phyloP scores from a whole-genome alignment of 2,329 filamentous ascomycete genomes.

The Phyllosticta paracitricarpa region DNA sequence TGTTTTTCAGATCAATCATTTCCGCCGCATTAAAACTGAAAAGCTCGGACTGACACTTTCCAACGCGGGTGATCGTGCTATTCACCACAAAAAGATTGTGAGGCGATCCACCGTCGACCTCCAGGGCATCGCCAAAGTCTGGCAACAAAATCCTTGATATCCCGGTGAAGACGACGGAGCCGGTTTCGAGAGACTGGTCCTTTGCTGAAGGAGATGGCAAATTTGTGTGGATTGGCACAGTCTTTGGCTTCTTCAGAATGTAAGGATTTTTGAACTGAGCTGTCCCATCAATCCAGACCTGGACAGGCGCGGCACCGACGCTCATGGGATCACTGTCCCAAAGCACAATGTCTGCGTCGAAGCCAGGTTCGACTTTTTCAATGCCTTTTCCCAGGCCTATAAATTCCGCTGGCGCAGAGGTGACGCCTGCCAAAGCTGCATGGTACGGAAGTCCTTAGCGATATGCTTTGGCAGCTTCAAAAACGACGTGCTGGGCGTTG shows the following conservation, averaged over 20 bases:
- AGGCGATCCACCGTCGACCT: neutral
- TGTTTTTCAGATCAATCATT: constrained; percentile 40
- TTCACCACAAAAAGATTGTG: constrained; percentile 41
- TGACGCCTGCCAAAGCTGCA: constrained; percentile 31
- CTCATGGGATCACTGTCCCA: constrained; percentile 35
- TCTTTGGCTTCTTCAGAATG: constrained; percentile 16
- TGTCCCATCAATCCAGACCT: constrained; percentile 35
- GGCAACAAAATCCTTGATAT: constrained; percentile 43
- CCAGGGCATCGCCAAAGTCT: constrained; percentile 27
- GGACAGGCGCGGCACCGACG: constrained; percentile 29
- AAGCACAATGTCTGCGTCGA: constrained; percentile 34
- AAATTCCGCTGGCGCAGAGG: constrained; percentile 30
- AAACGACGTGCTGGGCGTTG: constrained; percentile 60
- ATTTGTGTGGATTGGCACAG: constrained; percentile 22
- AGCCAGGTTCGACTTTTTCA: constrained; percentile 31
- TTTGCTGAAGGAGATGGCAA: constrained; percentile 15
- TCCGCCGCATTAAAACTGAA: constrained; percentile 20
- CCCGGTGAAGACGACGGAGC: constrained; percentile 47
- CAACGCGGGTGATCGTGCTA: constrained; percentile 49
- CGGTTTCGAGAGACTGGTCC: constrained; percentile 24
- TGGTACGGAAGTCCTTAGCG: constrained; percentile 32
- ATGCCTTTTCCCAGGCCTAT: constrained; percentile 31
- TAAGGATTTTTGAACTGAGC: constrained; percentile 30
- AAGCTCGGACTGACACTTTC: constrained; percentile 40
- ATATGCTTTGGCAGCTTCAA: constrained; percentile 42